Base-by-base conservation (phyloP, 2,329 filamentous ascomycete genomes). In the Ceratocystiopsis brevicomis region DNA sequence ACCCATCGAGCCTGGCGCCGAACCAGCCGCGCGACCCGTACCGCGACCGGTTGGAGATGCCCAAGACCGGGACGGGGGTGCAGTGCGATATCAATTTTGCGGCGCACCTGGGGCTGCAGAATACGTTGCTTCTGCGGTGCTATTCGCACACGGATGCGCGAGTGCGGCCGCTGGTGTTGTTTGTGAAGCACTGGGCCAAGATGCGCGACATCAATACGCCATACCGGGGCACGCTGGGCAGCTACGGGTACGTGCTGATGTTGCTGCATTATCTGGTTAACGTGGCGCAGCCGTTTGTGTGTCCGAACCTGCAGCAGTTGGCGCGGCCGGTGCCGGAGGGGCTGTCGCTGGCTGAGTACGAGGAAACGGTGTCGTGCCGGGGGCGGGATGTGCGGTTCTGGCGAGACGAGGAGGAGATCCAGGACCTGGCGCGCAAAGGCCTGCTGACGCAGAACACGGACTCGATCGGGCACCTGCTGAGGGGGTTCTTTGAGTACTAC, bases 21-120 rank as follows among this genome's bases (percentile, higher is more conserved):
- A 67, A 69, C 53, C 67, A 70, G 48, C 63, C 69, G 6, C 64
- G 64, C 45, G 67, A 76, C 50, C 64, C 62, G 30, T 72, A 71
- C 54, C 63, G 61, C 46, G 70, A 78, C 52, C 64, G 65, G 19
- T 69, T 92, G 2, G 84, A 90, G 56, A 88, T 88, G 45, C 81
- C 82, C 6, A 83, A 83, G 53, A 64, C 66, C 10, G 78, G 78
- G 4, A 72, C 80, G 25, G 85, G 85, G n/a, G 81, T 88, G 14
- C 82, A 87, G 56, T 90, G 83, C 56, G 85, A 94, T 55, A 84
- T 95, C 65, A 93, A 93, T 58, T 94, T 94, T 56, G 81, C 81
- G 1, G 86, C 86, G 16, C 76, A 82, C 38, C 71, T 94, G 3
- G 85, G 79, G 2, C 66, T 93, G 3, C 80, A 90, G 50, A 94